Evolutionary conservation across 2,329 filamentous ascomycete species (phyloP).

Genomic region (Chrysoporthe cubensis): DNA sequence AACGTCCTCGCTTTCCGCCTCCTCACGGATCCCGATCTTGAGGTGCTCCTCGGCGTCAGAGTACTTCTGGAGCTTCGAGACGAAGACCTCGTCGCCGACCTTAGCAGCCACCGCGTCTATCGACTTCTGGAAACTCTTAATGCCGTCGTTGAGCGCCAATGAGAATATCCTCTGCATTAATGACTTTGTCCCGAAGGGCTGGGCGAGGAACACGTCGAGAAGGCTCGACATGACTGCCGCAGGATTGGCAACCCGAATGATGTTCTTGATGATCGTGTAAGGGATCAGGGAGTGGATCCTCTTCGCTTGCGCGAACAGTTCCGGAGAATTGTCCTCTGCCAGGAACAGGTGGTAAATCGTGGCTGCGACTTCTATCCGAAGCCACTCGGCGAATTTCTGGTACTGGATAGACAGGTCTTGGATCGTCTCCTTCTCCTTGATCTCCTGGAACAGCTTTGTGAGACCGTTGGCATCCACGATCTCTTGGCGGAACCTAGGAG

Average conservation of each 20-base stretch:
- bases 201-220: slow-evolving; percentile 91
- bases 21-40: slow-evolving; percentile 74
- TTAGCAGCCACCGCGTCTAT: slow-evolving; percentile 79
- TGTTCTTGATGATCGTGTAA: slow-evolving; percentile 92
- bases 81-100: slow-evolving; percentile 79
- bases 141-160: slow-evolving; percentile 87
- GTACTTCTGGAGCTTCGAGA: slow-evolving; percentile 81
- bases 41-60: slow-evolving; percentile 74
- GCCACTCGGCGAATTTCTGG: slow-evolving; percentile 97
- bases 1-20: slow-evolving; percentile 73
- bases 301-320: slow-evolving; percentile 91
- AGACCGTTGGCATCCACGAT: slow-evolving; percentile 78
- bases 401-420: slow-evolving; percentile 91
- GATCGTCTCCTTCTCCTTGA: slow-evolving; percentile 86
- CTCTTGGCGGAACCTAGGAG: slow-evolving; percentile 63
- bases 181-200: slow-evolving; percentile 88
- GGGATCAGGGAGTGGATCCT: slow-evolving; percentile 94
- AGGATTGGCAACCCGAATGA: slow-evolving; percentile 94
- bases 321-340: slow-evolving; percentile 96
- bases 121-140: slow-evolving; percentile 81
- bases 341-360: slow-evolving; percentile 97
- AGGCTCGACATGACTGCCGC: slow-evolving; percentile 97
- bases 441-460: slow-evolving; percentile 90
- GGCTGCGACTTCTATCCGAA: slow-evolving; percentile 94
- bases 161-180: slow-evolving; percentile 94